phyloP scores from a whole-genome alignment of 805 yeast species.

The Torulaspora quercuum region DNA sequence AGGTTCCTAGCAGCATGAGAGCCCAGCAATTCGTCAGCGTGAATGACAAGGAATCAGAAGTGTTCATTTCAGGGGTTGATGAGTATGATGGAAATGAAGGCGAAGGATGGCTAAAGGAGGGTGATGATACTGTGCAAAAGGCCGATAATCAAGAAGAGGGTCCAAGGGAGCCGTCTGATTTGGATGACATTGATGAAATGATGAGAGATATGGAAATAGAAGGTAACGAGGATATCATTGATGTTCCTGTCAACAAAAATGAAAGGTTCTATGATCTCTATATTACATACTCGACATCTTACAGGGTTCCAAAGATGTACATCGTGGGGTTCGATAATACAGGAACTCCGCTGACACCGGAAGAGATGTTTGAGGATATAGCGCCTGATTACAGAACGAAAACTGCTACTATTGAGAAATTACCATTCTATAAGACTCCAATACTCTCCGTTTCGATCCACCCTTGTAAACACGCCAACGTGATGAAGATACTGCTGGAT shows the following conservation, averaged over 20 bases:
- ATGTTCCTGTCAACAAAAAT: conserved; percentile 42
- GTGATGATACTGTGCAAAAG: conserved; percentile 23
- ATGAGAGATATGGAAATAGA: conserved; percentile 31
- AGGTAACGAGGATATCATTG: conserved; percentile 44
- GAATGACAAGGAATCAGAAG: conserved; percentile 39
- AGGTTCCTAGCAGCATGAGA: conserved; percentile 80
- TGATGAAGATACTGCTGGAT: conserved; percentile 83
- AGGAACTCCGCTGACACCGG: conserved; percentile 83
- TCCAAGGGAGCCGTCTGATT: conserved; percentile 3
- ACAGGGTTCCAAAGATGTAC: conserved; percentile 93
- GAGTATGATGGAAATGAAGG: conserved; percentile 40
- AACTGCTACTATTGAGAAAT: conserved; percentile 91
- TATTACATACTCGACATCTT: conserved; percentile 90
- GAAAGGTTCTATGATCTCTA: conserved; percentile 81
- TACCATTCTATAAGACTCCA: conserved; percentile 78
- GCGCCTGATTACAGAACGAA: conserved; percentile 88
- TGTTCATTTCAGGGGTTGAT: conserved; percentile 14
- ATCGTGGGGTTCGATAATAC: conserved; percentile 79
- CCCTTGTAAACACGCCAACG: conserved; percentile 93
- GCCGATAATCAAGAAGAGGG: conserved; percentile 8
- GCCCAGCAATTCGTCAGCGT: conserved; percentile 52
- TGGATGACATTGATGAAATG: conserved; percentile 31
- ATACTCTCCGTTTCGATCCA: conserved; percentile 74
- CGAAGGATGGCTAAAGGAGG: conserved; percentile 57
- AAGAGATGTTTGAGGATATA: conserved; percentile 92